Base-by-base conservation (phyloP, 495 filamentous ascomycete genomes). In the Neurospora sp. region DNA sequence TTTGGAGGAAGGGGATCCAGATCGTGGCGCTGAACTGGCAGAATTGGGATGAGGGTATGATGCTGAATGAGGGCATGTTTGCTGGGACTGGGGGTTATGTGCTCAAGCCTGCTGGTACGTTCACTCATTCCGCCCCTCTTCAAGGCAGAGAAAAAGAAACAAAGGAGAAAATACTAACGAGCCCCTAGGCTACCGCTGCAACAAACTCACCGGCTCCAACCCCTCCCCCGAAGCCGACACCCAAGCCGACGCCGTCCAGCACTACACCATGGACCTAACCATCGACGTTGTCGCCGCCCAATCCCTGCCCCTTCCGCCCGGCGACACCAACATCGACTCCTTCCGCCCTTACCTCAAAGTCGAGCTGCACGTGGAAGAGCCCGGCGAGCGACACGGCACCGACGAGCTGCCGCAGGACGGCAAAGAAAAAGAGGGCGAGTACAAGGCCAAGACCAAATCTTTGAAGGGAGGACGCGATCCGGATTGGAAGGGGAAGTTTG, bases 21-120 rank as follows among this genome's bases (percentile, higher is more conserved):
- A 90, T 97, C 62, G 93, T 96, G 0, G 95, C 95, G 2, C 85
- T 98, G 48, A 98, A 98, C 81, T 98, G 95, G 94, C 95, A 98
- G 77, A 91, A 90, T 72, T 89, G 90, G 78, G 95, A 98, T 78
- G 90, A 91, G 72, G 94, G 93, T 14, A 96, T 93, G 92, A 98
- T 98, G 95, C 87, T 97, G 1, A 97, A 97, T 78, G 89, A 94
- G 77, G 95, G 89, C 72, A 95, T 98, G 93, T 98, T 98, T 79
- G 86, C 87, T 5, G 91, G 90, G 12, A 91, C 91, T 2, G 85
- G 84, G 5, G 95, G 95, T 20, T 98, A 93, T 85, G 90, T 96
- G 1, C 85, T 96, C 2, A 98, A 98, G 77, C 94, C 95, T 0
- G 79, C 85, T 37, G 91, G 90, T 83, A 76, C 11, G 62, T 44